Evolutionary conservation across 805 yeast species (phyloP).

Genomic region (Candida lessepsii): DNA sequence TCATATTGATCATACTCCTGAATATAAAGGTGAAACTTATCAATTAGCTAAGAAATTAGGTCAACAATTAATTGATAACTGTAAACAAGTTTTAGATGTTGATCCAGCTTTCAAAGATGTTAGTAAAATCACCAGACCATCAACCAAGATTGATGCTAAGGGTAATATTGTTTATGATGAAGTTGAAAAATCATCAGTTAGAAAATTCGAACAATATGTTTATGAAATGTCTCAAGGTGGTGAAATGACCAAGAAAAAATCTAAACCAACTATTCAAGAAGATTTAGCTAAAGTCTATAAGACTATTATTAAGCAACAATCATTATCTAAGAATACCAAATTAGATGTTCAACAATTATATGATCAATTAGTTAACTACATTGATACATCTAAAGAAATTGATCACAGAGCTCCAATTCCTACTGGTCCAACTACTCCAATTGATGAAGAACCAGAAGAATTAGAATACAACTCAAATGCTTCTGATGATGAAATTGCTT

Average conservation of each 20-base stretch:
- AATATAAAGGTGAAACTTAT: constrained; percentile 85
- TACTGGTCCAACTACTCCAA: constrained; percentile 46
- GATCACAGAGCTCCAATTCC: constrained; percentile 48
- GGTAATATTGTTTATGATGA: constrained; percentile 87
- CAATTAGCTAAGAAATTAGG: constrained; percentile 87
- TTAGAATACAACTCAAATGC: constrained; percentile 41
- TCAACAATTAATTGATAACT: constrained; percentile 90
- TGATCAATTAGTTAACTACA: constrained; percentile 66
- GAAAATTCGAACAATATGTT: constrained; percentile 94
- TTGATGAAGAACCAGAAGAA: constrained; percentile 27
- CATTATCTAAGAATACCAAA: constrained; percentile 60
- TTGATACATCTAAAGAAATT: constrained; percentile 68
- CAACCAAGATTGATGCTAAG: constrained; percentile 80
- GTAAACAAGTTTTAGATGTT: constrained; percentile 75
- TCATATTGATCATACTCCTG: constrained; percentile 77
- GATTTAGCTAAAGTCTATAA: constrained; percentile 81
- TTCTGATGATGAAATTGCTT: constrained; percentile 75
- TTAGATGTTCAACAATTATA: constrained; percentile 70
- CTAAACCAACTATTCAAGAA: constrained; percentile 76
- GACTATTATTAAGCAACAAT: constrained; percentile 71
- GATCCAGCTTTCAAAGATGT: constrained; percentile 97
- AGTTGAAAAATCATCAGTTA: constrained; percentile 82
- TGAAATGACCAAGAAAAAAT: constrained; percentile 60
- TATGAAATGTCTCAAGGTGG: constrained; percentile 97
- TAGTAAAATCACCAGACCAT: constrained; percentile 91